These are phyloP conservation scores for Styphnolobium japonicum DNA, from an alignment of 306 rosid genomes.

Conservation along the genomic window DNA sequence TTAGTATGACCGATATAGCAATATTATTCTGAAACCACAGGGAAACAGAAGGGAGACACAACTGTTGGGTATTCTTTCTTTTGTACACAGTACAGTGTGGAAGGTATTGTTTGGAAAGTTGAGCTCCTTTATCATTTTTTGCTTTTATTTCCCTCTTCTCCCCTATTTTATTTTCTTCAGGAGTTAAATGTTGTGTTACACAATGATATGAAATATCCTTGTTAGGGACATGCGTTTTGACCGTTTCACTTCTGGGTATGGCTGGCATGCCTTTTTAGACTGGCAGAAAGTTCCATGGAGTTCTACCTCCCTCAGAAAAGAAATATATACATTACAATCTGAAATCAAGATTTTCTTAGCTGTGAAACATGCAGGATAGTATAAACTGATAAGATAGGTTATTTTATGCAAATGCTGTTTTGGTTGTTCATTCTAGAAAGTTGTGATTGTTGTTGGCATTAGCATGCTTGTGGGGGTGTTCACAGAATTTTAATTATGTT, in stretches of 20 bases:
- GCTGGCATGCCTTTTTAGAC: neutral
- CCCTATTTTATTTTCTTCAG: neutral
- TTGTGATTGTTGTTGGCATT: neutral
- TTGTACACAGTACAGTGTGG: conserved; percentile 98
- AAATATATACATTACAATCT: neutral
- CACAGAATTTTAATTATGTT: conserved; percentile 2
- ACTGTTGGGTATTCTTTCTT: conserved; percentile 82
- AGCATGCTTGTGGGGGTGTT: neutral
- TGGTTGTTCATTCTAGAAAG: conserved; percentile 6
- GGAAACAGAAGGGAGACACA: conserved; percentile 98
- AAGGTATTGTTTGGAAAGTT: conserved; percentile 97
- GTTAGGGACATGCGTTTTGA: neutral
- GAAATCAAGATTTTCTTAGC: neutral
- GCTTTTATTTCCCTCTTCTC: neutral
- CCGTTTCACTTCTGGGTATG: neutral
- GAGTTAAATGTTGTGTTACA: neutral
- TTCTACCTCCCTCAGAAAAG: neutral
- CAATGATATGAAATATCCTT: conserved; percentile 12
- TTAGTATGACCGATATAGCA: conserved; percentile 5
- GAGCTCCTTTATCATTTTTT: conserved; percentile 12
- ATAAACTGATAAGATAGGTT: neutral
- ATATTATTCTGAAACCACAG: conserved; percentile 44
- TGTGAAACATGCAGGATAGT: neutral
- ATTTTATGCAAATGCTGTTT: neutral
- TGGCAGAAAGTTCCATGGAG: neutral